Evolutionary conservation across 441 rosid species (phyloP), one percentile per base, ranked within the genome.

Genomic region (Gossypium schwendimanii): DNA sequence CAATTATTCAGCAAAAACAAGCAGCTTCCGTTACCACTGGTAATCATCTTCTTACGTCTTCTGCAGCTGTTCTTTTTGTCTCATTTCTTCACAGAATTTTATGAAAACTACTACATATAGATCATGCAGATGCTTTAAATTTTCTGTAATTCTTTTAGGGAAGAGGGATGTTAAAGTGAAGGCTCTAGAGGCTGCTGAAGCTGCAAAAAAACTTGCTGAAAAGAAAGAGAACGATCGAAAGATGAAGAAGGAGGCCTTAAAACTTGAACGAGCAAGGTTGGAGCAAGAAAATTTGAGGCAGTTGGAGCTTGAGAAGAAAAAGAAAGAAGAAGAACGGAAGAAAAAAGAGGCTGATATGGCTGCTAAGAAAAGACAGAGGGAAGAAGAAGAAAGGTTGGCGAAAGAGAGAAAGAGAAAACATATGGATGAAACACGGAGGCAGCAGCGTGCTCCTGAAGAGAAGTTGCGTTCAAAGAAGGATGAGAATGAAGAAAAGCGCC

Each of bases 111-210:
- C 60, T 8, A n/a, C 6, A 2, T 41, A 39, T 57, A 58, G 54
- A 70, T n/a, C 28, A 11, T 50, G 49, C 69, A 11, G 24, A 72
- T 49, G 20, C 11, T 62, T 57, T 66, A n/a, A 6, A 12, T 50
- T 55, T 2, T 12, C 4, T 65, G 44, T 55, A 21, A 68, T 73
- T 66, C 26, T 65, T 75, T n/a, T 62, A 96, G 99, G 98, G 66
- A 96, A 91, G 84, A 91, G 94, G 78, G 93, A 91, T 66, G 83
- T 91, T 57, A 91, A 88, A 87, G 97, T 96, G 81, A 93, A 87
- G 81, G 89, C 99, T 68, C 82, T 96, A 71, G 97, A 85, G 81
- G 91, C 91, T 79, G 98, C 99, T 76, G 97, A 86, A 81, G 94
- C 89, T 70, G 88, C 94, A 53, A 91, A 83, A 77, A 89, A 90